These are phyloP conservation scores for Wallacemonas sp. DNA, from an alignment of 208 protist species.

Conservation along the genomic window DNA sequence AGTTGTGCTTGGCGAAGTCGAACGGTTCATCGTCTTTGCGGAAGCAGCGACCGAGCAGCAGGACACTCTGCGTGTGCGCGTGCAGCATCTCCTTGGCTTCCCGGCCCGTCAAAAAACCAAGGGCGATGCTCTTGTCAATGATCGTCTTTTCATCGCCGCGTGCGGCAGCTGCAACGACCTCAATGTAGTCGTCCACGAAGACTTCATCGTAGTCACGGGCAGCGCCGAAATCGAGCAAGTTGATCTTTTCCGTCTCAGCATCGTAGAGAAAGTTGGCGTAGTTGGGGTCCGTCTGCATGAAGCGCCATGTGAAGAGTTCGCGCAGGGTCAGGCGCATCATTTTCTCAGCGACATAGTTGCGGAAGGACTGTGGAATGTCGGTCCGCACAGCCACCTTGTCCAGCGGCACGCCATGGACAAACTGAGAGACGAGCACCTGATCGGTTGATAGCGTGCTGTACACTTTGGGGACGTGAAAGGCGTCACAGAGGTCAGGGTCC, in stretches of 20 bases:
- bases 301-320: slow-evolving; percentile 95
- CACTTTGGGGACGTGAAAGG: slow-evolving; percentile 77
- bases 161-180: slow-evolving; percentile 89
- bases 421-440: slow-evolving; percentile 66
- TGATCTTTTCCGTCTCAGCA: slow-evolving; percentile 46
- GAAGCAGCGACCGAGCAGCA: slow-evolving; percentile 93
- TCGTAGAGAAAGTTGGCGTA: slow-evolving; percentile 97
- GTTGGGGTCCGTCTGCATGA: slow-evolving; percentile 98
- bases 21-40: slow-evolving; percentile 49
- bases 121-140: slow-evolving; percentile 80
- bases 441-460: slow-evolving; percentile 55
- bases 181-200: slow-evolving; percentile 93
- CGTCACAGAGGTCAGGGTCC: slow-evolving; percentile 33
- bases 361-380: slow-evolving; percentile 62
- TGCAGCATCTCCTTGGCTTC: slow-evolving; percentile 91
- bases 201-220: slow-evolving; percentile 70
- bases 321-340: slow-evolving; percentile 86
- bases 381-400: slow-evolving; percentile 46
- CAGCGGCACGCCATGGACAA: slow-evolving; percentile 62
- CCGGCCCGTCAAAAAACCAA: slow-evolving; percentile 96
- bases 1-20: slow-evolving; percentile 87
- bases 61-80: slow-evolving; percentile 87
- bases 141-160: slow-evolving; percentile 72
- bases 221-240: slow-evolving; percentile 95
- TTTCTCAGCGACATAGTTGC: slow-evolving; percentile 76